Evolutionary conservation across 139 green algal species (phyloP).

Genomic region (Haematococcus sp.): DNA sequence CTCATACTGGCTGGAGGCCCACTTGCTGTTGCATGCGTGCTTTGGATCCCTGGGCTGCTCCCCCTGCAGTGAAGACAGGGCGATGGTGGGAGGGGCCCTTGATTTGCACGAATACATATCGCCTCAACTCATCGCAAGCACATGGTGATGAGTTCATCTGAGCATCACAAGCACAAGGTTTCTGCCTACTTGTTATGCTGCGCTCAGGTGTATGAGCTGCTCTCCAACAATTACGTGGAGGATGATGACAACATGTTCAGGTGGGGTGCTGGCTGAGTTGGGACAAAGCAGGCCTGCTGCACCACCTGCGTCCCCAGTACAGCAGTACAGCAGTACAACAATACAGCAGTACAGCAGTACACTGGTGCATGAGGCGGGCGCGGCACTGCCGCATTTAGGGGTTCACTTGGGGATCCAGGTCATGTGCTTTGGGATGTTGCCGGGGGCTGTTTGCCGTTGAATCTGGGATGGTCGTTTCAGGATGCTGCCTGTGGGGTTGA

Average conservation of each 20-base stretch:
- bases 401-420: too few species aligned
- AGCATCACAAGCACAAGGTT: not conserved
- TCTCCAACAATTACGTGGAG: constrained; percentile 96
- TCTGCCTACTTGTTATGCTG: not conserved
- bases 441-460: too few species aligned
- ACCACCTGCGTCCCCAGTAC: too few species aligned
- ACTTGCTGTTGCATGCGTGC: too few species aligned
- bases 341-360: too few species aligned
- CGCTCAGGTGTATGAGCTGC: constrained; percentile 89
- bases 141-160: not conserved
- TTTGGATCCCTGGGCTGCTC: not conserved
- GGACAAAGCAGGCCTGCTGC: too few species aligned
- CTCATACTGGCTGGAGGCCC: too few species aligned
- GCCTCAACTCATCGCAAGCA: not conserved
- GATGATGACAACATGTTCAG: constrained; percentile 98
- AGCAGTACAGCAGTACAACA: not conserved
- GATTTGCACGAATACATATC: not conserved
- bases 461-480: too few species aligned
- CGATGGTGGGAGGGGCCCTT: not conserved
- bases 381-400: too few species aligned
- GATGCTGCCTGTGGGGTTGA: too few species aligned
- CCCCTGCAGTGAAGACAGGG: not conserved
- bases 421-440: too few species aligned
- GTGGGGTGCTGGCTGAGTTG: constrained; percentile 27
- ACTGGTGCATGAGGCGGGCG: too few species aligned